Conservation (phyloP, 2,329 filamentous ascomycete species). For the Amphichorda felina region DNA sequence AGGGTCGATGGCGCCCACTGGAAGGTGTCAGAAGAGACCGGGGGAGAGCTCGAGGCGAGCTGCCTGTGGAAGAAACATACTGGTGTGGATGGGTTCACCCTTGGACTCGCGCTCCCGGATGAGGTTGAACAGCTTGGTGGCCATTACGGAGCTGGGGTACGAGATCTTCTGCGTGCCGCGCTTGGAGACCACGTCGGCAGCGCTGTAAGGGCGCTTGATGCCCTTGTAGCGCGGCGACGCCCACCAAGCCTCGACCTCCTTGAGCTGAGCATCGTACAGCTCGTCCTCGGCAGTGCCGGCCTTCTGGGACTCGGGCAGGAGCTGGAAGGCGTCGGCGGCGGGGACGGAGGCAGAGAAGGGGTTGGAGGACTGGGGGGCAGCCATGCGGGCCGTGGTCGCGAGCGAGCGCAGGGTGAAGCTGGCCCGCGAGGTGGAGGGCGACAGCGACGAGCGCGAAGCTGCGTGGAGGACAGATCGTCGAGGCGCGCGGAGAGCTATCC, state of each 20-base stretch:
- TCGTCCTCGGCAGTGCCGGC: conserved; percentile 71
- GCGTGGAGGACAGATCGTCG: conserved; percentile 13
- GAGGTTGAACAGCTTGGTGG: conserved; percentile 84
- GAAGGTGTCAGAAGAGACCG: neutral
- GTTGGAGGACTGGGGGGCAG: conserved; percentile 13
- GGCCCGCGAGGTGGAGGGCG: conserved; percentile 5
- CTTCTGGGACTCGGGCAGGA: conserved; percentile 69
- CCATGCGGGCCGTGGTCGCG: conserved; percentile 17
- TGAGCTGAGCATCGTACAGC: conserved; percentile 72
- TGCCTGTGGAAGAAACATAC: conserved; percentile 32
- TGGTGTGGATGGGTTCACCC: conserved; percentile 86
- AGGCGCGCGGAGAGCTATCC: conserved; percentile 17
- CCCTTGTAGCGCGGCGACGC: conserved; percentile 69
- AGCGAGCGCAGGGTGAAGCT: conserved; percentile 15
- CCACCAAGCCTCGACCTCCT: conserved; percentile 89
- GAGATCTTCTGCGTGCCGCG: conserved; percentile 75
- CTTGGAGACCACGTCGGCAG: conserved; percentile 87
- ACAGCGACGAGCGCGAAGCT: conserved; percentile 1
- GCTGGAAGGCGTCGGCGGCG: conserved; percentile 70
- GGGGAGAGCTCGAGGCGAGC: no score
- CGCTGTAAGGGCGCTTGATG: conserved; percentile 85
- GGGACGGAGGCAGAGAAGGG: conserved; percentile 15
- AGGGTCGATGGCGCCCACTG: conserved; percentile 97
- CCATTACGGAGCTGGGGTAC: conserved; percentile 91
- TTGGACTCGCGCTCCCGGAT: conserved; percentile 65